A percentile compares a stretch with the other conserved stretches of the same genome.
Evolutionary conservation across 1,284 basidiomycete species (phyloP).

Genomic region (Ceratobasidium sp.): DNA sequence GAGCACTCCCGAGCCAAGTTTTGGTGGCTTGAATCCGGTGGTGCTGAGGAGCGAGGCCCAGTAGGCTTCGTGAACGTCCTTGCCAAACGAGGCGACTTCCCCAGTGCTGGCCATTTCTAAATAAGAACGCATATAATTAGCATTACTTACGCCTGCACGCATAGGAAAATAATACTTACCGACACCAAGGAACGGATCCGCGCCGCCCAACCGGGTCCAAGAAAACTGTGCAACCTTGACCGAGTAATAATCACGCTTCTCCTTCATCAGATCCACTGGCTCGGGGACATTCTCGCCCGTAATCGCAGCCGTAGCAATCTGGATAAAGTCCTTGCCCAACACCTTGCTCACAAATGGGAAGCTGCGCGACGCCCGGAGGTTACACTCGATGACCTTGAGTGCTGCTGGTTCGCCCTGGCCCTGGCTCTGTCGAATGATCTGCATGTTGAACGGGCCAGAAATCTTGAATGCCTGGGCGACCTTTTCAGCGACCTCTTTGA

Average conservation of each 20-base stretch:
- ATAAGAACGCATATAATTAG: conserved; percentile 41
- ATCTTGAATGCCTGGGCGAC: conserved; percentile 96
- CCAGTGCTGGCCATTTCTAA: conserved; percentile 98
- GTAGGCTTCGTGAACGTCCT: conserved; percentile 95
- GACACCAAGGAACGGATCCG: conserved; percentile 97
- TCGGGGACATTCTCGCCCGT: conserved; percentile 90
- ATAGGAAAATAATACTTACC: conserved; percentile 67
- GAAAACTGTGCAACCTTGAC: conserved; percentile 99
- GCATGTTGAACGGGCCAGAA: conserved; percentile 99
- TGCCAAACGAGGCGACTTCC: conserved; percentile 97
- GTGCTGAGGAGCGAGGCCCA: conserved; percentile 92
- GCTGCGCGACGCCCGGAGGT: conserved; percentile 95
- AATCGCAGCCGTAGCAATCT: conserved; percentile 94
- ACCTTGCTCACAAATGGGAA: conserved; percentile 99
- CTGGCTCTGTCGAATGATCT: conserved; percentile 83
- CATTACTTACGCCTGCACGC: neutral
- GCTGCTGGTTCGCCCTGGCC: conserved; percentile 70
- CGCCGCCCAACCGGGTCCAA: conserved; percentile 94
- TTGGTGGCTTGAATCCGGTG: conserved; percentile 91
- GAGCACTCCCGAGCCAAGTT: conserved; percentile 83
- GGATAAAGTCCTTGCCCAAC: conserved; percentile 96
- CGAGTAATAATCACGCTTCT: conserved; percentile 91
- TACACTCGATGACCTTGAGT: conserved; percentile 99
- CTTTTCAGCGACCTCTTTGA: conserved; percentile 95
- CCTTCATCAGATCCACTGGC: conserved; percentile 93